Percentiles rank a stretch among this genome's conserved stretches.
These are phyloP conservation scores for Hydnum rufescens DNA, from an alignment of 768 basidiomycete species.

Conservation along the genomic window DNA sequence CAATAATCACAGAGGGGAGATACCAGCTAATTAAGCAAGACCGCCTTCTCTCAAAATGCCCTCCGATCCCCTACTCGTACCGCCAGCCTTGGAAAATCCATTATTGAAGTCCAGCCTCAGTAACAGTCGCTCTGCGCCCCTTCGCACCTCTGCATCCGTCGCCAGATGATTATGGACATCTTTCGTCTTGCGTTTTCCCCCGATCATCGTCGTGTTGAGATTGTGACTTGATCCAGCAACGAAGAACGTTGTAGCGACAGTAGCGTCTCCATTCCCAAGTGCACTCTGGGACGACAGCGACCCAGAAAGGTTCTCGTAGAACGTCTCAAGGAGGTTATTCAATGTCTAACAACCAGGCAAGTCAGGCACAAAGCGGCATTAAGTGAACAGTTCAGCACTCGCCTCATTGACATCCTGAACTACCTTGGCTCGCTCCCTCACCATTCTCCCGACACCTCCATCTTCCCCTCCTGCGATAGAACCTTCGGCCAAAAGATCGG, in stretches of 20 bases:
- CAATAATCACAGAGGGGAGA: too few species aligned
- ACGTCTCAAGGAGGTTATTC: slow-evolving; percentile 42
- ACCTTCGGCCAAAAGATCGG: slow-evolving; percentile 65
- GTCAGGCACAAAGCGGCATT: background rate
- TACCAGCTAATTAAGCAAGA: too few species aligned
- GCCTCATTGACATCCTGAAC: slow-evolving; percentile 71
- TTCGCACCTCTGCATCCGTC: slow-evolving; percentile 48
- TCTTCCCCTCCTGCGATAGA: slow-evolving; percentile 37
- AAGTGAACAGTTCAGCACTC: slow-evolving; percentile 10
- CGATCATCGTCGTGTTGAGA: slow-evolving; percentile 29
- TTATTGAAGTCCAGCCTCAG: slow-evolving; percentile 73
- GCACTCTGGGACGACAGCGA: slow-evolving; percentile 63
- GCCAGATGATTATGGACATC: slow-evolving; percentile 23
- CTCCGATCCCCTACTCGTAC: background rate
- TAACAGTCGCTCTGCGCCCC: slow-evolving; percentile 66
- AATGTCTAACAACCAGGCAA: slow-evolving; percentile 31
- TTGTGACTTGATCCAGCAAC: slow-evolving; percentile 20
- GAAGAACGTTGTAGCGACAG: slow-evolving; percentile 26
- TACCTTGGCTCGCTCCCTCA: slow-evolving; percentile 43
- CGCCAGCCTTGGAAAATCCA: slow-evolving; percentile 15
- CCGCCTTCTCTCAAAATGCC: slow-evolving; percentile 11
- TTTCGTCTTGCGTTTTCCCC: slow-evolving; percentile 29
- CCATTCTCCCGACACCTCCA: slow-evolving; percentile 48
- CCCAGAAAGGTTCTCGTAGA: slow-evolving; percentile 61
- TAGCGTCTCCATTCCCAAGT: slow-evolving; percentile 37